phyloP scores from a whole-genome alignment of 1,139 yeast species.

The Candida pseudoviswanathii region DNA sequence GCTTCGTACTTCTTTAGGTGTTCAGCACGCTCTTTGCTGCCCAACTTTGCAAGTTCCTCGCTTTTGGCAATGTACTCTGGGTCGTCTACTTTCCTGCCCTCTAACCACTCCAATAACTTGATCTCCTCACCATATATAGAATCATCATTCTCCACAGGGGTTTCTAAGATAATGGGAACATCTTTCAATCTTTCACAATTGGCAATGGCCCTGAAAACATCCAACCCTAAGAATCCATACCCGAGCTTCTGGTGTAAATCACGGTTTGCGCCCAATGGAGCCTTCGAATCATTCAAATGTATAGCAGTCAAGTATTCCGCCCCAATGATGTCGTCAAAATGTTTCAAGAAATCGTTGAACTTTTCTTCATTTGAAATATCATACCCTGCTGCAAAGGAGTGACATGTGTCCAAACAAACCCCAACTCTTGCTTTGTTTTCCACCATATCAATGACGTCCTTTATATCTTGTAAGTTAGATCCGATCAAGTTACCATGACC shows the following conservation, averaged over 20 bases:
- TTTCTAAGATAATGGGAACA: conserved; percentile 86
- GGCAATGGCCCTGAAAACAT: conserved; percentile 75
- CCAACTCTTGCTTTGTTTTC: conserved; percentile 84
- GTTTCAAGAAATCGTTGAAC: conserved; percentile 68
- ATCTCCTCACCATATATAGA: conserved; percentile 79
- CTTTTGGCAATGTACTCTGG: conserved; percentile 53
- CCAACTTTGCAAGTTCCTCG: conserved; percentile 53
- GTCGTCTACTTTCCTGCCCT: conserved; percentile 56
- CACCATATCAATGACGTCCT: conserved; percentile 71
- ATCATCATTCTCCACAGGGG: conserved; percentile 71
- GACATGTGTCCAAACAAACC: conserved; percentile 94
- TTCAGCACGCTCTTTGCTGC: conserved; percentile 59
- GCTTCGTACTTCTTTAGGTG: conserved; percentile 45
- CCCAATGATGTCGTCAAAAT: conserved; percentile 76
- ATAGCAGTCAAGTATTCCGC: conserved; percentile 73
- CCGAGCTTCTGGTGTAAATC: conserved; percentile 93
- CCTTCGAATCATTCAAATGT: conserved; percentile 92
- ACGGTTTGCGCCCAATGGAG: conserved; percentile 86
- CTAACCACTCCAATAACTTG: conserved; percentile 69
- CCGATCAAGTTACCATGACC: conserved; percentile 95
- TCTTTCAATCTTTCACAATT: conserved; percentile 62
- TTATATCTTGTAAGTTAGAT: conserved; percentile 72
- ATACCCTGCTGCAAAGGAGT: conserved; percentile 94
- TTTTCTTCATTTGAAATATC: conserved; percentile 63
- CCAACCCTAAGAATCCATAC: conserved; percentile 84